phyloP scores from a whole-genome alignment of 257 asterid genomes.

The Solanum bulbocastanum region DNA sequence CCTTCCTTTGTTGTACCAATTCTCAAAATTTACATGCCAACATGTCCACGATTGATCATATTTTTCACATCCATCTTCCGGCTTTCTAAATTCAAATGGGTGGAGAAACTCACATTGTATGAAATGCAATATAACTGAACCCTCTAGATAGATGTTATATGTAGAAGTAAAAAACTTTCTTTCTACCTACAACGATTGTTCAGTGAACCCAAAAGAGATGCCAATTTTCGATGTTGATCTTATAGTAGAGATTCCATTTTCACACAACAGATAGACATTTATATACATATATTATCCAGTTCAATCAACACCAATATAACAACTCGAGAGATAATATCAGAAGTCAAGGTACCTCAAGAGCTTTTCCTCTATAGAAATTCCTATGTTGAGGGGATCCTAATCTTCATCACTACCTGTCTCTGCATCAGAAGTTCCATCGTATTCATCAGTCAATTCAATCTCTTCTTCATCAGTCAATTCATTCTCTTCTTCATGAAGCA shows the following conservation, averaged over 20 bases:
- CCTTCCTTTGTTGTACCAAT: background rate
- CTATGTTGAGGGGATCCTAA: slow-evolving; percentile 4
- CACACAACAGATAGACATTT: background rate
- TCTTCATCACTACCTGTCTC: slow-evolving; percentile 41
- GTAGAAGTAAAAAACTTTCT: background rate
- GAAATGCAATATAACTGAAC: background rate
- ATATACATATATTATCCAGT: background rate
- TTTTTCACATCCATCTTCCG: background rate
- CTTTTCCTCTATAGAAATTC: background rate
- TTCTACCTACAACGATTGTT: background rate
- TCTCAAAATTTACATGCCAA: background rate
- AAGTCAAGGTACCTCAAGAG: background rate
- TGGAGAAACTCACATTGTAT: background rate
- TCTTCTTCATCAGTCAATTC: slow-evolving; percentile 9
- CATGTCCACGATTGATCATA: background rate
- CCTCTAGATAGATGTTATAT: background rate
- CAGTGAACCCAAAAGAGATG: background rate
- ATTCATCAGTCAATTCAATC: background rate
- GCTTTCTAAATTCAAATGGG: background rate
- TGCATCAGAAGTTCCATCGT: slow-evolving; percentile 33
- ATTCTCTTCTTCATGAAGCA: slow-evolving; percentile 31
- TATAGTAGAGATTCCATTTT: background rate
- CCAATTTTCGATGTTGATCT: background rate
- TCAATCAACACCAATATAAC: background rate
- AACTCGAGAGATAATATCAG: background rate